These are phyloP conservation scores for Taiwanofungus camphoratus DNA, from an alignment of 1,284 basidiomycete species.

Conservation along the genomic window DNA sequence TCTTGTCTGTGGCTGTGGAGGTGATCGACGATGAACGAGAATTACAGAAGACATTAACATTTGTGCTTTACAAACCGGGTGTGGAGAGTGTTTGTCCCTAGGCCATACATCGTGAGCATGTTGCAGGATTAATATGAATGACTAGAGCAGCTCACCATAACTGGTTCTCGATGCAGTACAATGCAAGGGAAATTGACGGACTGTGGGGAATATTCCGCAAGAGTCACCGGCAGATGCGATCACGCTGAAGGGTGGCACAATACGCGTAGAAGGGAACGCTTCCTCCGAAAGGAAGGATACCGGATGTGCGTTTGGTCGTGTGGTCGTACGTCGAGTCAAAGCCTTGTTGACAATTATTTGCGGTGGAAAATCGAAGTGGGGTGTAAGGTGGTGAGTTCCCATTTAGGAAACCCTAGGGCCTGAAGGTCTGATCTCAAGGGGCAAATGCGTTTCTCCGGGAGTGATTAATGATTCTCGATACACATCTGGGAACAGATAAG, in stretches of 20 bases:
- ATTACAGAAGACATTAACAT: background rate
- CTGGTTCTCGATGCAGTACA: constrained; percentile 1
- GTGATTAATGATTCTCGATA: constrained; percentile 1
- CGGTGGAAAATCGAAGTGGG: constrained; percentile 21
- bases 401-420: constrained; percentile 13
- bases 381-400: constrained; percentile 21
- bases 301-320: constrained; percentile 17
- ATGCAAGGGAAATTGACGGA: background rate
- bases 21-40: constrained; percentile 7
- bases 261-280: background rate
- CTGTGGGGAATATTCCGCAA: background rate
- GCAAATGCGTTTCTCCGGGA: background rate
- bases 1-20: constrained; percentile 75
- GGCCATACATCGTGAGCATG: background rate
- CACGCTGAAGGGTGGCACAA: background rate
- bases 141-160: constrained; percentile 13
- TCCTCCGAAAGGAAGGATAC: constrained; percentile 5
- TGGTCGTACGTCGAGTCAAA: constrained; percentile 19
- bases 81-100: constrained; percentile 73
- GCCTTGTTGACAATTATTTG: constrained; percentile 25
- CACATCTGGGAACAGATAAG: no score
- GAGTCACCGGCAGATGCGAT: background rate
- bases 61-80: constrained; percentile 43
- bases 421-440: constrained; percentile 1
- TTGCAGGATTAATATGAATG: constrained; percentile 1